These are phyloP conservation scores for Lichtheimia hyalospora DNA, from an alignment of 371 early-diverging fungal genomes.

Conservation along the genomic window DNA sequence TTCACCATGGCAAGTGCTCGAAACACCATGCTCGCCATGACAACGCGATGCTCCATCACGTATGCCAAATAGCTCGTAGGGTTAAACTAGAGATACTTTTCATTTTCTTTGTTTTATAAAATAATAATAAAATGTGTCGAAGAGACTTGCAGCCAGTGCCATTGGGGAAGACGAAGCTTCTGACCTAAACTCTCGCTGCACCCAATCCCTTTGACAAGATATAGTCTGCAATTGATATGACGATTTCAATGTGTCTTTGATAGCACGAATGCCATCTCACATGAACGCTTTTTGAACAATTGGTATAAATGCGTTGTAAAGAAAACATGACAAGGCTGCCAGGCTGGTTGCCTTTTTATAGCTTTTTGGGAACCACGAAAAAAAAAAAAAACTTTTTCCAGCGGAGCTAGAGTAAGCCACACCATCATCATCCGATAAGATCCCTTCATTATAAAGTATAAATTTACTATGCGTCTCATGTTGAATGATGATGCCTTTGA, in stretches of 20 bases:
- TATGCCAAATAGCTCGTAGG: no score
- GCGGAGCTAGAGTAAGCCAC: background rate
- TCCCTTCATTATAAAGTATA: no score
- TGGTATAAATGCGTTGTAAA: conserved; percentile 24
- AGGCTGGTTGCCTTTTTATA: background rate
- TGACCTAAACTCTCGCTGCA: conserved; percentile 15
- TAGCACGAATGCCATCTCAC: conserved; percentile 16
- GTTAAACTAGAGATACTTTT: no score
- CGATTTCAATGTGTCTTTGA: conserved; percentile 18
- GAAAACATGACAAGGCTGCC: background rate
- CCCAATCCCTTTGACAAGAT: background rate
- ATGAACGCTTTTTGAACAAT: conserved; percentile 34
- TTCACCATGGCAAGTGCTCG: background rate
- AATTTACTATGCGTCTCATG: no score
- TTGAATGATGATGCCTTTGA: no score
- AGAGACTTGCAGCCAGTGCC: conserved; percentile 12
- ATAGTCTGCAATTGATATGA: conserved; percentile 19
- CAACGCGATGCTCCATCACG: no score
- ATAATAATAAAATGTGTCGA: conserved; percentile 5
- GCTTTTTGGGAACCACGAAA: background rate
- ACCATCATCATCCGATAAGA: background rate
- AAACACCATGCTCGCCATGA: no score
- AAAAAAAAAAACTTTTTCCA: conserved; percentile 2
- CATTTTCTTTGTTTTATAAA: conserved; percentile 10
- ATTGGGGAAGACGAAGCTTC: conserved; percentile 20